A percentile compares a stretch with the other conserved stretches of the same genome.
These are phyloP conservation scores for Reticulascus tulasneorum DNA, from an alignment of 2,329 filamentous ascomycete genomes.

Conservation along the genomic window DNA sequence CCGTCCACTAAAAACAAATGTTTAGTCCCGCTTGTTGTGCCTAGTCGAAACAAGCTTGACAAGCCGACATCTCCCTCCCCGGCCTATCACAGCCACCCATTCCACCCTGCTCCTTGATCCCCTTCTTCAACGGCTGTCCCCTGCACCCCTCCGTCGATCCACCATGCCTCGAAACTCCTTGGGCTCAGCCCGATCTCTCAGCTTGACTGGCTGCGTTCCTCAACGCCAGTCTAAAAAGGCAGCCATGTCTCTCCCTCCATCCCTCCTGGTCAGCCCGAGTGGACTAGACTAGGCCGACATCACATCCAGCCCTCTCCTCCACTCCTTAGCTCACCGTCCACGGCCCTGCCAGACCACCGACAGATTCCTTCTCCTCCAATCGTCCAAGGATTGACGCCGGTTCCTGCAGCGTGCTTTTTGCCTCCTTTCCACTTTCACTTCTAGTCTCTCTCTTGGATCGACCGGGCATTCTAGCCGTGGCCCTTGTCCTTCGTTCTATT, in stretches of 20 bases:
- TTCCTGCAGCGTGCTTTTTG: slow-evolving; percentile 29
- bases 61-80: slow-evolving; percentile 11
- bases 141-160: slow-evolving; percentile 27
- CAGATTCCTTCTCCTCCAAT: no score
- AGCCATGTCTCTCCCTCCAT: slow-evolving; percentile 16
- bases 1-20: slow-evolving; percentile 23
- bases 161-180: slow-evolving; percentile 34
- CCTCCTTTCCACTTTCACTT: slow-evolving; percentile 14
- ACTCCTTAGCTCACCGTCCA: no score
- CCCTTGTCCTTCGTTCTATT: slow-evolving; percentile 8
- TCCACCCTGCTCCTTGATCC: no score
- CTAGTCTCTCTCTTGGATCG: slow-evolving; percentile 9
- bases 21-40: slow-evolving; percentile 15
- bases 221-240: slow-evolving; percentile 18
- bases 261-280: no score
- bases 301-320: slow-evolving; percentile 8
- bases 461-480: slow-evolving; percentile 7
- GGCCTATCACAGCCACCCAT: slow-evolving; percentile 25
- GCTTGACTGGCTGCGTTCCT: slow-evolving; percentile 27
- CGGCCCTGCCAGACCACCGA: slow-evolving; percentile 16
- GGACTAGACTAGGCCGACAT: slow-evolving; percentile 8
- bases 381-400: slow-evolving; percentile 21
- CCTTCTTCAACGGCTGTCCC: slow-evolving; percentile 17
- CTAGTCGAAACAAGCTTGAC: slow-evolving; percentile 18
- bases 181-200: slow-evolving; percentile 28